Evolutionary conservation across 768 basidiomycete species (phyloP).

Genomic region (Lactifluus echinatus): DNA sequence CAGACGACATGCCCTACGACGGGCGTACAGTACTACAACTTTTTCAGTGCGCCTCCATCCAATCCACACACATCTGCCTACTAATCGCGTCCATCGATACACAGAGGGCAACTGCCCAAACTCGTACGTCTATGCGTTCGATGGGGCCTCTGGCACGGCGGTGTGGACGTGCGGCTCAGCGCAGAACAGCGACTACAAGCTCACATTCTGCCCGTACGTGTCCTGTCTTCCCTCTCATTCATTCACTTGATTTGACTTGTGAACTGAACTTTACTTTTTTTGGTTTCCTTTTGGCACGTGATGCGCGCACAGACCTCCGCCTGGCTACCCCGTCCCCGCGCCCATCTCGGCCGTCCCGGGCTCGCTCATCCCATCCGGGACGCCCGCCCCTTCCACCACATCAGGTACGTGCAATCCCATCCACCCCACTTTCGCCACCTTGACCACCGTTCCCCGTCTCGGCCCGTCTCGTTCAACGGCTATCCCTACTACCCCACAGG

Average conservation of each 20-base stretch:
- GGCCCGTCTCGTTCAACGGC: not conserved
- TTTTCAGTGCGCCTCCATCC: slow-evolving; percentile 1
- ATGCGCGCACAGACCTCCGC: not conserved
- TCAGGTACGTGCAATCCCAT: not conserved
- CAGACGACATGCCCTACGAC: slow-evolving; percentile 31
- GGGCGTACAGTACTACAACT: slow-evolving; percentile 21
- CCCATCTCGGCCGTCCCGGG: slow-evolving; percentile 11
- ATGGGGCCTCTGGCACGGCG: slow-evolving; percentile 43
- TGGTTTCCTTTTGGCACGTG: not conserved
- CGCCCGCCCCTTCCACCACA: not conserved
- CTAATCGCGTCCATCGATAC: not conserved
- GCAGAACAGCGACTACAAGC: slow-evolving; percentile 23
- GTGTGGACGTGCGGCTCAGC: slow-evolving; percentile 42
- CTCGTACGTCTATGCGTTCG: slow-evolving; percentile 47
- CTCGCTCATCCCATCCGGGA: slow-evolving; percentile 6
- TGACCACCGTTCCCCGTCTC: no score
- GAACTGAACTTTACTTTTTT: no score
- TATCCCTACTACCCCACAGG: no score
- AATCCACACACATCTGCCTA: no score
- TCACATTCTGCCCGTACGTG: slow-evolving; percentile 27
- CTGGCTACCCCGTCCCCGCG: not conserved
- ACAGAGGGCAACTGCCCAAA: slow-evolving; percentile 36
- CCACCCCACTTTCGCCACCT: no score
- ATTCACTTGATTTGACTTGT: not conserved
- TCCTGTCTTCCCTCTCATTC: not conserved